Conservation (phyloP, 148 eudicot genomes). For the Dysphania ambrosioides region DNA sequence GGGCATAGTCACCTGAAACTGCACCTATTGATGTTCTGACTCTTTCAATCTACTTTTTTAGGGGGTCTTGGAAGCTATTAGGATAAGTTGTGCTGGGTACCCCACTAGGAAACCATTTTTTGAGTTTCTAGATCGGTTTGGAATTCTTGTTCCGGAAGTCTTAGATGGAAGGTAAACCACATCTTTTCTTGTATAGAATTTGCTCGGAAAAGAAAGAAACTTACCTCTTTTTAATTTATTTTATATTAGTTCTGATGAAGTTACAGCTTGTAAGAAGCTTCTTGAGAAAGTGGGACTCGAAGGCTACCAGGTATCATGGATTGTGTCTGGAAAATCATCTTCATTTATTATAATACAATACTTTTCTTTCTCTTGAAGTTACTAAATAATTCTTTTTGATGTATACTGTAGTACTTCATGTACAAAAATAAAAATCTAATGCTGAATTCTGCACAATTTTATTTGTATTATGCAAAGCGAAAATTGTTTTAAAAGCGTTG, state of each 20-base stretch:
- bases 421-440: neutral
- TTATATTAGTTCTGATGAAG: conserved; percentile 72
- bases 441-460: neutral
- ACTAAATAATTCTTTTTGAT: neutral
- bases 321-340: conserved; percentile 6
- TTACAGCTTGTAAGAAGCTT: conserved; percentile 75
- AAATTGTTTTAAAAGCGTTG: too few relatives aligned
- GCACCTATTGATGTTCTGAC: conserved; percentile 6
- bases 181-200: neutral
- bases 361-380: neutral
- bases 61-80: conserved; percentile 99
- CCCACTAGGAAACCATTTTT: conserved; percentile 80
- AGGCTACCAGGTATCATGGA: conserved; percentile 76
- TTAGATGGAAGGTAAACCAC: conserved; percentile 71
- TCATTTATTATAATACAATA: neutral
- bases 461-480: neutral
- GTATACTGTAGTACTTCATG: neutral
- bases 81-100: conserved; percentile 95
- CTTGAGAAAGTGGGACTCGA: conserved; percentile 79
- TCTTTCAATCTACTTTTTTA: conserved; percentile 28
- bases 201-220: conserved; percentile 7
- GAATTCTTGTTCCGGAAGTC: conserved; percentile 92
- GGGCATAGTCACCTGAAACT: neutral
- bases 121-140: conserved; percentile 89
- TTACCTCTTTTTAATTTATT: conserved; percentile 13